Evolutionary conservation across 306 rosid genomes (phyloP).

Genomic region (Canavalia gladiata): DNA sequence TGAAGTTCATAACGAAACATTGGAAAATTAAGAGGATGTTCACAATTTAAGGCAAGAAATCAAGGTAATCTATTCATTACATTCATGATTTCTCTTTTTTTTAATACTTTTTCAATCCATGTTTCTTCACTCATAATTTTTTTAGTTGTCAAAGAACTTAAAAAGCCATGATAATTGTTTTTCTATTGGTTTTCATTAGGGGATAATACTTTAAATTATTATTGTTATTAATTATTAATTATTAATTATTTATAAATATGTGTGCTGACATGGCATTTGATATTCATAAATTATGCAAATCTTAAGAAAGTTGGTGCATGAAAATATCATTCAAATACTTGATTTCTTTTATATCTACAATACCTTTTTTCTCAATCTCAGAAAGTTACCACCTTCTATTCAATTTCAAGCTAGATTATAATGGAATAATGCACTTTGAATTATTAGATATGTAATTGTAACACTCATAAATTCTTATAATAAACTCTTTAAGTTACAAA

Average conservation of each 20-base stretch:
- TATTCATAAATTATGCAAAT: slow-evolving; percentile 66
- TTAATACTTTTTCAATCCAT: not conserved
- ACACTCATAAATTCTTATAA: no score
- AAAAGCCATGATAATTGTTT: not conserved
- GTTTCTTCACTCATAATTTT: not conserved
- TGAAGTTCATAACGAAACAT: slow-evolving; percentile 98
- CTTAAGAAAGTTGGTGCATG: slow-evolving; percentile 92
- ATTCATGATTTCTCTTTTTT: not conserved
- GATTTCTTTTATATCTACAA: slow-evolving; percentile 65
- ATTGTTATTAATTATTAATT: not conserved
- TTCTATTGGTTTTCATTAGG: not conserved
- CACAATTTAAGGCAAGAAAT: slow-evolving; percentile 93
- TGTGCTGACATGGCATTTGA: slow-evolving; percentile 40
- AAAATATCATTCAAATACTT: slow-evolving; percentile 93
- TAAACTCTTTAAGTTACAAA: no score
- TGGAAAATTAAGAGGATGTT: slow-evolving; percentile 92
- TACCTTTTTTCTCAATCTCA: no score
- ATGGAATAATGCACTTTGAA: no score
- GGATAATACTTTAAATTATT: not conserved
- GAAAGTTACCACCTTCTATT: no score
- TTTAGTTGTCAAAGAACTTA: not conserved
- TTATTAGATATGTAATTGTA: no score
- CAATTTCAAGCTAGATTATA: no score
- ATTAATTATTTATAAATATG: not conserved
- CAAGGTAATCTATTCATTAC: slow-evolving; percentile 61